phyloP scores from a whole-genome alignment of 2,329 filamentous ascomycete genomes.

The Pseudocercospora cruenta region DNA sequence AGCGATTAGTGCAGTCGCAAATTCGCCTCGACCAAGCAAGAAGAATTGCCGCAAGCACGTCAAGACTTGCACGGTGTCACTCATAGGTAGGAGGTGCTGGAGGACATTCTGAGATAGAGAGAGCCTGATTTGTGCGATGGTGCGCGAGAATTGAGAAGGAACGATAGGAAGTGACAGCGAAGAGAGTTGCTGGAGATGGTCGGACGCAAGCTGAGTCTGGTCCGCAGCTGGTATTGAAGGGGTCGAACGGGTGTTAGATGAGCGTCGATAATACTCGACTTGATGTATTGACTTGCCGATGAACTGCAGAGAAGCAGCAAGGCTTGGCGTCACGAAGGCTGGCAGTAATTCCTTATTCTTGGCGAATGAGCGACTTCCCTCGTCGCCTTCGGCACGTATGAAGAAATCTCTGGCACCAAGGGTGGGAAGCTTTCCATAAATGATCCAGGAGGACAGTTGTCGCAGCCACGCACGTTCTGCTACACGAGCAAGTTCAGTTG shows the following conservation, averaged over 20 bases:
- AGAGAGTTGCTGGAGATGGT: slow-evolving; percentile 71
- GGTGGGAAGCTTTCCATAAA: slow-evolving; percentile 81
- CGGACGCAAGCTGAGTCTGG: slow-evolving; percentile 65
- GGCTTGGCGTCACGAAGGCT: slow-evolving; percentile 73
- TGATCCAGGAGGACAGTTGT: slow-evolving; percentile 85
- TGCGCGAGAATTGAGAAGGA: slow-evolving; percentile 68
- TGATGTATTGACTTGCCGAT: slow-evolving; percentile 88
- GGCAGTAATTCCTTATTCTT: slow-evolving; percentile 68
- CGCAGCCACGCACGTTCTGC: slow-evolving; percentile 91
- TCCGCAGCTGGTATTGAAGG: slow-evolving; percentile 3
- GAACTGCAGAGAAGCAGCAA: slow-evolving; percentile 83
- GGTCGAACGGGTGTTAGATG: slow-evolving; percentile 16
- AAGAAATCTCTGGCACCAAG: slow-evolving; percentile 88
- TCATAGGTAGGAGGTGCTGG: slow-evolving; percentile 77
- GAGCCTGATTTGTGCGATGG: slow-evolving; percentile 74
- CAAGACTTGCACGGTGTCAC: slow-evolving; percentile 75
- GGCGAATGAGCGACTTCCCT: slow-evolving; percentile 53
- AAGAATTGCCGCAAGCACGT: slow-evolving; percentile 83
- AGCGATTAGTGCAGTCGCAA: slow-evolving; percentile 81
- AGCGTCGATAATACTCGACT: slow-evolving; percentile 56
- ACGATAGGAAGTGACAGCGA: slow-evolving; percentile 74
- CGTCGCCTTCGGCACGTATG: slow-evolving; percentile 50
- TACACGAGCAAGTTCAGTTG: slow-evolving; percentile 70
- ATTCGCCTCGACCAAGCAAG: slow-evolving; percentile 84
- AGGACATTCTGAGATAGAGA: slow-evolving; percentile 83